These are phyloP conservation scores for Panicum miliaceum DNA, from an alignment of 176 grass and related monocot species.

Conservation along the genomic window DNA sequence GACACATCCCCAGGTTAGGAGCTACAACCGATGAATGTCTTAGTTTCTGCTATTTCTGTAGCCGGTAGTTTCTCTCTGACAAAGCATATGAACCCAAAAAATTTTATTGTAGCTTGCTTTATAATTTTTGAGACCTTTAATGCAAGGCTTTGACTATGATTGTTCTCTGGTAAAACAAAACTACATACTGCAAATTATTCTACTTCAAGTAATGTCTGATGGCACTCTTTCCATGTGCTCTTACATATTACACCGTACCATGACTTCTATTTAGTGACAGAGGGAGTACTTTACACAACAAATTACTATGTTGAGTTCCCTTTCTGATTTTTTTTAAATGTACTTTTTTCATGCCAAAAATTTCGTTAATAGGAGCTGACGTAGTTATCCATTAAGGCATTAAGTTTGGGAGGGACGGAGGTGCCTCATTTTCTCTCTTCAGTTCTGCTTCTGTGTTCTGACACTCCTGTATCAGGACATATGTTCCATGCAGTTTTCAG, in stretches of 20 bases:
- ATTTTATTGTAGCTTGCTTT: neutral
- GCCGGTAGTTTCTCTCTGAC: neutral
- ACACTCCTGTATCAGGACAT: neutral
- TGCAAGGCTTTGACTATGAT: neutral
- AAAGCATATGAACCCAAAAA: neutral
- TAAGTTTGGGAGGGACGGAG: neutral
- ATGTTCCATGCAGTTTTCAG: neutral
- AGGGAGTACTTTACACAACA: neutral
- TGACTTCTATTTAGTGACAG: neutral
- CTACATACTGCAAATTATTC: no score
- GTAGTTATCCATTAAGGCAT: neutral
- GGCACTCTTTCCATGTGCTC: neutral
- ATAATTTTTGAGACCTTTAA: neutral
- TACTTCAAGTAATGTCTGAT: neutral
- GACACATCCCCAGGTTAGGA: slow-evolving; percentile 79
- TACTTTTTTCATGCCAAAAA: neutral
- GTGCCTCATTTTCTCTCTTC: neutral
- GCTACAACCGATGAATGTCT: neutral
- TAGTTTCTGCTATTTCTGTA: neutral
- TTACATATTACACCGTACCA: neutral
- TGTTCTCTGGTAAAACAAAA: neutral
- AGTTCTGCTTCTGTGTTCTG: neutral
- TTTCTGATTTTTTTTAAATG: neutral
- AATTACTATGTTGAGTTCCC: neutral
- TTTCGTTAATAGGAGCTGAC: neutral